Conservation (phyloP, 805 yeast genomes). For the Ogataea glucozyma region DNA sequence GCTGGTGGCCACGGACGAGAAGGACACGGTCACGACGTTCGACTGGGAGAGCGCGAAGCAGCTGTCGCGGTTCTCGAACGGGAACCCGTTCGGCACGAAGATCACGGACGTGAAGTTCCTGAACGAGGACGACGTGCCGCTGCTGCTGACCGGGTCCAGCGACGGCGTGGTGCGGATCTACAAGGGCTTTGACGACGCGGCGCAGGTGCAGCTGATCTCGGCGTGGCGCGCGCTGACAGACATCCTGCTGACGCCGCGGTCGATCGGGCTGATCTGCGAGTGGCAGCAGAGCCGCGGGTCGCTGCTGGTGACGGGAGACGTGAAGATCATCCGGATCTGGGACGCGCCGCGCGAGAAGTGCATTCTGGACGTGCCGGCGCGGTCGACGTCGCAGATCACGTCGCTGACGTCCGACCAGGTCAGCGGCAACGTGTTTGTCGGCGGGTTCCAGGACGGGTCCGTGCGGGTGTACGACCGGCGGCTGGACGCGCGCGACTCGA, state of each 20-base stretch:
- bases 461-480: conserved; percentile 90
- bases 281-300: conserved; percentile 98
- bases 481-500: conserved; percentile 76
- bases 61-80: conserved; percentile 72
- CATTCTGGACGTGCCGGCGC: conserved; percentile 83
- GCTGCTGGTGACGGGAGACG: conserved; percentile 90
- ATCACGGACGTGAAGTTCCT: conserved; percentile 83
- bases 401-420: conserved; percentile 93
- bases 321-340: conserved; percentile 88
- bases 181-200: conserved; percentile 64
- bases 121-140: conserved; percentile 90
- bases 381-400: conserved; percentile 86
- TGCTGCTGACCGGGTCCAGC: conserved; percentile 83
- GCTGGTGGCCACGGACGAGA: conserved; percentile 76
- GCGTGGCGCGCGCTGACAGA: conserved; percentile 95
- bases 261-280: conserved; percentile 82
- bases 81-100: conserved; percentile 83
- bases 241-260: conserved; percentile 73
- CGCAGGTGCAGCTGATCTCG: conserved; percentile 63
- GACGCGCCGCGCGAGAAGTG: conserved; percentile 94
- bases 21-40: conserved; percentile 81
- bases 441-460: conserved; percentile 91
- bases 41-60: conserved; percentile 73
- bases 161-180: conserved; percentile 93
- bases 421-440: conserved; percentile 84